These are phyloP conservation scores for Hyaloscypha bicolor DNA, from an alignment of 495 filamentous ascomycete species.

Conservation along the genomic window DNA sequence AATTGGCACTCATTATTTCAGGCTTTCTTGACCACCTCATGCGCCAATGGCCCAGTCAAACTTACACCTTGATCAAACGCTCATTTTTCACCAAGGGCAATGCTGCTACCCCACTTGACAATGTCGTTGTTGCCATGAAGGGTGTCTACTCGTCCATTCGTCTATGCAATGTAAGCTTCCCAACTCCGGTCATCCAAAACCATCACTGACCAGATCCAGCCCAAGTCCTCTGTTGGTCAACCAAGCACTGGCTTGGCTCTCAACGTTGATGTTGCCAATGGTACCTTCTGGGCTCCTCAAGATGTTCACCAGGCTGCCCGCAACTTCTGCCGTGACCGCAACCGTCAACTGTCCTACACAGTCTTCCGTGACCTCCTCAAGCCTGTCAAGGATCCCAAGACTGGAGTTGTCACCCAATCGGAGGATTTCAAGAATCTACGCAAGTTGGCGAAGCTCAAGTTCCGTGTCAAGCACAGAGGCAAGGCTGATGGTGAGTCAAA, in stretches of 20 bases:
- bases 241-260: constrained; percentile 61
- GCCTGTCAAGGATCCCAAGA: constrained; percentile 20
- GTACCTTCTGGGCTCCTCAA: constrained; percentile 66
- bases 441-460: constrained; percentile 64
- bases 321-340: constrained; percentile 25
- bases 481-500: constrained; percentile 36
- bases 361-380: constrained; percentile 27
- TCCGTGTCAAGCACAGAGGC: constrained; percentile 63
- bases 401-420: constrained; percentile 30
- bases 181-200: neutral
- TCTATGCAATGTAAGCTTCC: constrained; percentile 55
- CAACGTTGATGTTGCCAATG: constrained; percentile 82
- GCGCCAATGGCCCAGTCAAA: constrained; percentile 69
- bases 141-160: constrained; percentile 83
- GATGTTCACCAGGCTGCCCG: constrained; percentile 34
- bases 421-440: constrained; percentile 52
- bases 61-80: constrained; percentile 69
- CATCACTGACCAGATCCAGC: constrained; percentile 12
- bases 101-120: constrained; percentile 21
- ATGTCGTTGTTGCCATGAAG: constrained; percentile 70
- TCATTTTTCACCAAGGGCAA: constrained; percentile 66
- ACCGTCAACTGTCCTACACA: constrained; percentile 18
- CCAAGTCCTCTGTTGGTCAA: constrained; percentile 36
- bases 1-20: constrained; percentile 32
- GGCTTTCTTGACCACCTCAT: constrained; percentile 88